Evolutionary conservation across 2,329 filamentous ascomycete species (phyloP).

Genomic region (Exophiala sp.): DNA sequence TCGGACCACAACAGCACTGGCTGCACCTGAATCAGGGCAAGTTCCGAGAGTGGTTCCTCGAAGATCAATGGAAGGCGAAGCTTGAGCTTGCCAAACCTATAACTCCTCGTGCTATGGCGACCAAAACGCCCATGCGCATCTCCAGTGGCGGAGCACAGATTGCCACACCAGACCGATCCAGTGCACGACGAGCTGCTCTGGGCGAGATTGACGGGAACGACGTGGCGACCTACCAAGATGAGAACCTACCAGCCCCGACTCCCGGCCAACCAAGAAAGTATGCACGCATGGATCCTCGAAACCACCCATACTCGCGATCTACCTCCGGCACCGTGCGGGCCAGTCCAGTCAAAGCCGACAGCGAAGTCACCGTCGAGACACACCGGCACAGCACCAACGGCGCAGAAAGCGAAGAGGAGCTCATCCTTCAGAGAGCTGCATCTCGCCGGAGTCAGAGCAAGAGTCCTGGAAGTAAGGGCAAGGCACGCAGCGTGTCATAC

Average conservation of each 20-base stretch:
- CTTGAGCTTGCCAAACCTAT: constrained; percentile 63
- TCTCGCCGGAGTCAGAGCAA: constrained; percentile 45
- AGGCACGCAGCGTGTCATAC: constrained; percentile 30
- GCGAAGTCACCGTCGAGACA: constrained; percentile 54
- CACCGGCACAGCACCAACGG: constrained; percentile 58
- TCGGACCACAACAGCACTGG: constrained; percentile 98
- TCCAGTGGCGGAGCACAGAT: constrained; percentile 64
- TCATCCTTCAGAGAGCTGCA: constrained; percentile 69
- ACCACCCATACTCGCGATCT: constrained; percentile 67
- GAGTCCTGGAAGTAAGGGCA: constrained; percentile 27
- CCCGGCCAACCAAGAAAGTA: constrained; percentile 94
- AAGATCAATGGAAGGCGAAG: constrained; percentile 75
- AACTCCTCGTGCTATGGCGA: constrained; percentile 51
- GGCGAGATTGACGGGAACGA: constrained; percentile 88
- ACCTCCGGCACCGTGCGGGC: constrained; percentile 42
- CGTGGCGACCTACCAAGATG: constrained; percentile 65
- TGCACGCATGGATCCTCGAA: constrained; percentile 68
- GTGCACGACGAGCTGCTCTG: constrained; percentile 67
- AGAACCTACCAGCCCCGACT: constrained; percentile 90
- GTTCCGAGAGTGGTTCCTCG: constrained; percentile 97
- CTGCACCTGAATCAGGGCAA: constrained; percentile 93
- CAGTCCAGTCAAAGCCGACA: constrained; percentile 38
- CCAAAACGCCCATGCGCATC: constrained; percentile 55
- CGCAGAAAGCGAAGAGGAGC: constrained; percentile 76
- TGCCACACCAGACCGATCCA: constrained; percentile 68